Conservation (phyloP, 1,139 yeast genomes). For the Kurtzmaniella natalensis region DNA sequence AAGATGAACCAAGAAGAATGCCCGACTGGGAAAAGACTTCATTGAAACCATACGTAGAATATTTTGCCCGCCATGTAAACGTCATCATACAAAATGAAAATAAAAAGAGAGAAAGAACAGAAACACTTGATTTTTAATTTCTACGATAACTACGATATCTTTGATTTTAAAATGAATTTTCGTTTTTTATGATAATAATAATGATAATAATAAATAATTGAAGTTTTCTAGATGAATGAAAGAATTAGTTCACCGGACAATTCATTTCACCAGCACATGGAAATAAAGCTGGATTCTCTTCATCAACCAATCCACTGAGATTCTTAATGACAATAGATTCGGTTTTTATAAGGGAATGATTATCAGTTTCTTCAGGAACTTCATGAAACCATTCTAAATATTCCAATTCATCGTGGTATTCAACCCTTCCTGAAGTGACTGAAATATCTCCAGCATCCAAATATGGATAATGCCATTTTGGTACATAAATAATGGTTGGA, state of each 20-base stretch:
- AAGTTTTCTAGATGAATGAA: too few relatives aligned
- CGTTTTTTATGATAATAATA: too few relatives aligned
- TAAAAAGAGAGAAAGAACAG: slow-evolving; percentile 45
- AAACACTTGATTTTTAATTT: slow-evolving; percentile 22
- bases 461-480: slow-evolving; percentile 62
- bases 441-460: slow-evolving; percentile 39
- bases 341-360: slow-evolving; percentile 7
- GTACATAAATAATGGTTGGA: slow-evolving; percentile 64
- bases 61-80: slow-evolving; percentile 62
- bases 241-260: slow-evolving; percentile 18
- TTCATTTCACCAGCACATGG: slow-evolving; percentile 12
- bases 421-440: slow-evolving; percentile 53
- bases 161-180: too few relatives aligned
- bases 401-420: slow-evolving; percentile 47
- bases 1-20: slow-evolving; percentile 17
- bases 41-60: slow-evolving; percentile 69
- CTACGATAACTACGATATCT: not conserved
- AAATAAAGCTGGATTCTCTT: slow-evolving; percentile 12
- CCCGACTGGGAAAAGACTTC: slow-evolving; percentile 62
- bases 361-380: slow-evolving; percentile 5
- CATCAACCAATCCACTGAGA: slow-evolving; percentile 33
- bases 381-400: slow-evolving; percentile 68
- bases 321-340: slow-evolving; percentile 38
- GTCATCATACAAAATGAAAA: slow-evolving; percentile 54
- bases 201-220: too few relatives aligned